Evolutionary conservation across 306 rosid genomes (phyloP), one percentile per base, ranked within the genome.

Genomic region (Gastrolobium bilobum): DNA sequence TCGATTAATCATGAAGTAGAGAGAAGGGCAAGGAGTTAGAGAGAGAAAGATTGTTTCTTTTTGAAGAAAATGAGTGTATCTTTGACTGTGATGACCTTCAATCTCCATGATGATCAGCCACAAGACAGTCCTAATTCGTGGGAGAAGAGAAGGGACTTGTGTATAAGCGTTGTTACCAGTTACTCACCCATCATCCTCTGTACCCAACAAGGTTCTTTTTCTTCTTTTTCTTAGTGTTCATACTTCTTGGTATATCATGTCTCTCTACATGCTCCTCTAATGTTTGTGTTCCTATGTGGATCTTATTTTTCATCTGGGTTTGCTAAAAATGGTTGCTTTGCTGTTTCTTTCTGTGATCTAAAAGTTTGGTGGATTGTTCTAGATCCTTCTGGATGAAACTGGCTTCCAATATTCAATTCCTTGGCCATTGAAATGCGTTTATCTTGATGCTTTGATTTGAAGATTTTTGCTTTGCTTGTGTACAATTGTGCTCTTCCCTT

Each of bases 61-160:
- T 20, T 7, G 3, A 46, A 60, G 6, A 30, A 89, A 84, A 95
- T 96, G 99, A 96, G 96, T 85, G 96, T 90, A 51, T 83, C 97
- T 73, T 85, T 93, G 87, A 86, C 97, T 75, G 93, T 91, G 78
- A 93, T 96, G 98, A 89, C 97, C 89, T 93, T 96, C 89, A 93
- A 93, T 89, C 96, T 96, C 8, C 93, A 86, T n/a, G 99, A 96
- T 51, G 96, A 96, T 88, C 88, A 93, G 76, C 86, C 86, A 7
- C 83, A 81, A 31, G 99, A 96, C 20, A 90, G 98, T 77, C 92
- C 99, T 39, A 89, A 96, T 87, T 91, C 97, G 1, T 96, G 99
- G 99, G 98, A 89, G 69, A 96, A 91, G 88, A 90, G 98, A 73
- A 90, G 92, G 85, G 99, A 90, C 78, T 81, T 96, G 79, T 95